These are phyloP conservation scores for Penicillium crystallinum DNA, from an alignment of 495 filamentous ascomycete genomes.

Conservation along the genomic window DNA sequence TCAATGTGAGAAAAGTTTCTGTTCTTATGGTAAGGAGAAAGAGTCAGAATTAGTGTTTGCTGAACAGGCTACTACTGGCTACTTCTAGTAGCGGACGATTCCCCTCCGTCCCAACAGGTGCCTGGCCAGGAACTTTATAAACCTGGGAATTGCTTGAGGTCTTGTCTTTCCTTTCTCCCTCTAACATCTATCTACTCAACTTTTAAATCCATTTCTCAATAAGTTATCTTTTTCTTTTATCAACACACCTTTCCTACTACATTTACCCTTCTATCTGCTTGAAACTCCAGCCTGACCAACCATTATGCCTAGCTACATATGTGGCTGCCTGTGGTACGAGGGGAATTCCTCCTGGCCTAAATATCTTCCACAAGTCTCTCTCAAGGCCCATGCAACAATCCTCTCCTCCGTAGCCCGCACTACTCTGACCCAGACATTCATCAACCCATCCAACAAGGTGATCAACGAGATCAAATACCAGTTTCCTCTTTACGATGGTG, in stretches of 20 bases:
- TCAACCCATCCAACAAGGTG: conserved; percentile 2
- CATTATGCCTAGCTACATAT: neutral
- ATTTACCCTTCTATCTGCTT: neutral
- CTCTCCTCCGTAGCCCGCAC: conserved; percentile 13
- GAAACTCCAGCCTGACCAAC: neutral
- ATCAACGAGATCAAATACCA: conserved; percentile 10
- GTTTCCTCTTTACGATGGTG: conserved; percentile 19
- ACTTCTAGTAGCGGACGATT: no score
- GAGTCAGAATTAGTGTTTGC: no score
- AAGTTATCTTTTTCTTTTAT: no score
- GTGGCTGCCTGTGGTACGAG: neutral
- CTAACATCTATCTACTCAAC: no score
- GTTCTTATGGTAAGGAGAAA: no score
- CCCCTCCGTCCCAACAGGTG: no score
- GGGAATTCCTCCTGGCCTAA: neutral
- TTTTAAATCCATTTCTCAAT: no score
- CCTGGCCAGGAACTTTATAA: no score
- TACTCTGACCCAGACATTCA: conserved; percentile 12
- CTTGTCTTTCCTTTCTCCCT: no score
- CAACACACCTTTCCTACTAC: neutral
- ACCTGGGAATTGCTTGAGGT: no score
- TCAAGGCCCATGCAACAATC: conserved; percentile 16
- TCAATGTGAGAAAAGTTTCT: no score
- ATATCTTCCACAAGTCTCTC: conserved; percentile 15
- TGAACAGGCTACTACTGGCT: no score